Conservation (phyloP, 768 basidiomycete genomes). For the Steccherinum ochraceum region DNA sequence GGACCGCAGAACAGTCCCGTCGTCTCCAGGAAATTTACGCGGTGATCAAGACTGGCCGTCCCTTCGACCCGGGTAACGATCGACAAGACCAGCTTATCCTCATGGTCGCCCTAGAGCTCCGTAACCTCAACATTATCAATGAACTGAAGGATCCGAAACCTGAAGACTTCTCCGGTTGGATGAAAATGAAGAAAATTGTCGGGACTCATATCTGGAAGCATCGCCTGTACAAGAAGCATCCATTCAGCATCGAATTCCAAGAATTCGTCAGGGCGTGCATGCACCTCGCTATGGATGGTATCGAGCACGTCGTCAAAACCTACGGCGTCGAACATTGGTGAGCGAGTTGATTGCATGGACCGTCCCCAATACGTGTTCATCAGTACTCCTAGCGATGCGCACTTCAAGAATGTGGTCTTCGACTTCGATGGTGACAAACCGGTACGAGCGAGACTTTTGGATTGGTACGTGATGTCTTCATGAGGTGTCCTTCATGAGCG, state of each 20-base stretch:
- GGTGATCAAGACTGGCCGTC: conserved; percentile 1
- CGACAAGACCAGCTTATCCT: neutral
- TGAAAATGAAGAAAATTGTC: neutral
- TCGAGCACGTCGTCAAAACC: conserved; percentile 1
- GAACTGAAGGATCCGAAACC: conserved; percentile 1
- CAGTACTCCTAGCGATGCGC: neutral
- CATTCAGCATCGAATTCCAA: conserved; percentile 2
- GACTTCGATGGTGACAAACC: neutral
- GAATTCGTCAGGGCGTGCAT: neutral
- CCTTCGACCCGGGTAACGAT: neutral
- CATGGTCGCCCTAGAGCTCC: conserved; percentile 1
- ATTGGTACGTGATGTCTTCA: neutral
- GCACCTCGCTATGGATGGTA: conserved; percentile 1
- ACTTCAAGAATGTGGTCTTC: conserved; percentile 1
- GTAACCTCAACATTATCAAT: neutral
- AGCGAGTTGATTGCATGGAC: neutral
- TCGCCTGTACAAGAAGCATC: conserved; percentile 1
- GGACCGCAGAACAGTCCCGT: neutral
- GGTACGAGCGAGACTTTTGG: neutral
- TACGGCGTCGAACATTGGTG: conserved; percentile 1
- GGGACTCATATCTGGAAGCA: conserved; percentile 1
- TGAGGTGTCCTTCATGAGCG: neutral
- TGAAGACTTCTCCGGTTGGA: conserved; percentile 1
- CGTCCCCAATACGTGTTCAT: neutral
- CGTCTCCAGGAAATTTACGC: neutral